Evolutionary conservation across 2,329 filamentous ascomycete genomes (phyloP), one percentile per base, ranked within the genome.

Genomic region (Ambrosiella xylebori): DNA sequence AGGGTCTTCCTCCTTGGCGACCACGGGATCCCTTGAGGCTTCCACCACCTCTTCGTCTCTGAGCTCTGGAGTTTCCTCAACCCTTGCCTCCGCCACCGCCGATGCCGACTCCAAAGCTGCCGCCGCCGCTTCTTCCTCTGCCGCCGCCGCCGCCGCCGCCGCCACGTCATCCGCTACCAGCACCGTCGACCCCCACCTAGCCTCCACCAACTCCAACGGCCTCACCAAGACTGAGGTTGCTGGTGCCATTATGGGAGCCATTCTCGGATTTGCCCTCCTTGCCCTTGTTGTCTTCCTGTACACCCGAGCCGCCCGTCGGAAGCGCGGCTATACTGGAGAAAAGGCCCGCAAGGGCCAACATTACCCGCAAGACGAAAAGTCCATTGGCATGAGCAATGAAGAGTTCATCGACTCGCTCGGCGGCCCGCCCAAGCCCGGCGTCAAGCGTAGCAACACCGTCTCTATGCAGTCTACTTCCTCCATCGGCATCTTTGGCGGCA

Each of bases 161-260:
- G 39, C 12, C 44, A 67, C 66, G 36, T 67, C 62, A 1, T 54
- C 61, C 4, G 66, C 45, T 63, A 64, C 58, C 12, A 55, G 62
- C 4, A 60, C 57, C 9, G 15, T 49, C n/a, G 49, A 45, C 17
- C 1, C 52, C n/a, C 12, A 57, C 44, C 44, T 56, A 12, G 57
- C 57, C 6, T 17, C 52, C 6, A 59, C 57, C 13, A 54, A 59
- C 36, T 17, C 15, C 15, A 40, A 59, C 12, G 59, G 59, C 9
- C 56, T 61, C 8, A 53, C 59, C 60, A 66, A 73, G 66, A 73
- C 76, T 69, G 63, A 81, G 7, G 84, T 95, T 36, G 76, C 96
- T 1, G 90, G 87, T 39, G 86, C 87, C 55, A 86, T 86, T 0
- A 76, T 97, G 0, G 89, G 90, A 11, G 82, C 84, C n/a, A 81